Conservation (phyloP, 495 filamentous ascomycete species). For the Aspergillus avenaceus region DNA sequence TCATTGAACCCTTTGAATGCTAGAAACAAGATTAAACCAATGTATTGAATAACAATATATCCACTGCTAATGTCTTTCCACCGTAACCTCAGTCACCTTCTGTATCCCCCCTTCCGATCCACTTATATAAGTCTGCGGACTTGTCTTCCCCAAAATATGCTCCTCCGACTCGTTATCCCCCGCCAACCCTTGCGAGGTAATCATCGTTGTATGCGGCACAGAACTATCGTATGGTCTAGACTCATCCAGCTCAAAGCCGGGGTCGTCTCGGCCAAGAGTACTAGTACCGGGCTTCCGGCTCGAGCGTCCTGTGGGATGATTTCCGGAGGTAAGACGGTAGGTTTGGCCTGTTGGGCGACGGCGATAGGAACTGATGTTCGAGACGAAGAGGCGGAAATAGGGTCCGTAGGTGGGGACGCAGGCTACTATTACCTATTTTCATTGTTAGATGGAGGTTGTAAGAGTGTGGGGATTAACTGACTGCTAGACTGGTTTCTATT, state of each 20-base stretch:
- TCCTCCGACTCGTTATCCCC: background rate
- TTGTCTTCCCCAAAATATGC: background rate
- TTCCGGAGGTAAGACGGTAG: background rate
- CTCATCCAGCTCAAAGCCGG: background rate
- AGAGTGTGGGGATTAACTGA: too few species aligned
- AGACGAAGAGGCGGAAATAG: conserved; percentile 38
- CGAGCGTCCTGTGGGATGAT: background rate
- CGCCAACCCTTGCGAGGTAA: background rate
- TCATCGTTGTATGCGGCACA: background rate
- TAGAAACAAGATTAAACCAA: too few species aligned
- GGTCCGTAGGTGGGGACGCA: conserved; percentile 49
- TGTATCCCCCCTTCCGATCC: background rate
- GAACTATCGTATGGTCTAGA: background rate
- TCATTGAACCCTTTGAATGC: too few species aligned
- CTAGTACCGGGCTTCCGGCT: background rate
- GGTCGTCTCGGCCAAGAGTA: background rate
- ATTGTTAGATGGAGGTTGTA: background rate
- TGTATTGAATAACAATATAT: too few species aligned
- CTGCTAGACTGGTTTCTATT: conserved; percentile 48
- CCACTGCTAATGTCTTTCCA: background rate
- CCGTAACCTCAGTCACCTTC: conserved; percentile 3
- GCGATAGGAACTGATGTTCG: conserved; percentile 19
- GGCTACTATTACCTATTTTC: conserved; percentile 36
- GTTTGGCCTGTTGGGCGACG: background rate
- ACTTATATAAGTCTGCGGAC: background rate